Evolutionary conservation across 1,139 yeast species (phyloP).

Genomic region (Hanseniaspora gamundiae): DNA sequence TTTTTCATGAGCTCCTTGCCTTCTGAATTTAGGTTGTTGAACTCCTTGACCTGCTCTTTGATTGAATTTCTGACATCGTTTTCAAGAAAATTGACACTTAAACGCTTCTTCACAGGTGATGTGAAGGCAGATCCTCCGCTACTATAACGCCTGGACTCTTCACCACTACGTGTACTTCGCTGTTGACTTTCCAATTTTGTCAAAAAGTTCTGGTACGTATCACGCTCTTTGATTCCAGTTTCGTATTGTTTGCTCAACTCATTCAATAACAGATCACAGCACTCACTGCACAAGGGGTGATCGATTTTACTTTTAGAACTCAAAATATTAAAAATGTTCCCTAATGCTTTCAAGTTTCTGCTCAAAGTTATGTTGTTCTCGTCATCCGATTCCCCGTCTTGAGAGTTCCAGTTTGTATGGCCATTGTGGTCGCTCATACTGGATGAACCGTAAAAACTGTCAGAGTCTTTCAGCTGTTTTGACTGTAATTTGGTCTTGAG

Average conservation of each 20-base stretch:
- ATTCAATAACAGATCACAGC: constrained; percentile 58
- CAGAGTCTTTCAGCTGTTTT: neutral
- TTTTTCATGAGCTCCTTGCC: constrained; percentile 16
- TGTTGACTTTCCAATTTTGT: constrained; percentile 52
- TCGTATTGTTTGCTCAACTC: constrained; percentile 62
- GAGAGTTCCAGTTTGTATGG: neutral
- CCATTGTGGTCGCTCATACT: neutral
- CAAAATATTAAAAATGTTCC: constrained; percentile 52
- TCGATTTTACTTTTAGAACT: constrained; percentile 69
- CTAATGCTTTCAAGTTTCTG: constrained; percentile 35
- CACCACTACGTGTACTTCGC: constrained; percentile 27
- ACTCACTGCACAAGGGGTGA: constrained; percentile 80
- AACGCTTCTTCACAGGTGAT: constrained; percentile 1
- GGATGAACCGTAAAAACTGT: neutral
- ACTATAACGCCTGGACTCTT: neutral
- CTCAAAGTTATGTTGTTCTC: constrained; percentile 25
- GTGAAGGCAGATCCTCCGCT: neutral
- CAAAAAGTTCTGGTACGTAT: constrained; percentile 60
- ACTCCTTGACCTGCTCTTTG: constrained; percentile 22
- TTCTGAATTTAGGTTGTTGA: constrained; percentile 25
- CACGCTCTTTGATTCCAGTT: constrained; percentile 66
- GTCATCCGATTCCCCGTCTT: neutral
- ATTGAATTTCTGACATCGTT: neutral
- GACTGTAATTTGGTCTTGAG: neutral
- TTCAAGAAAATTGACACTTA: neutral